Evolutionary conservation across 2,329 filamentous ascomycete genomes (phyloP), one percentile per base, ranked within the genome.

Genomic region (Neospermospora avenae): DNA sequence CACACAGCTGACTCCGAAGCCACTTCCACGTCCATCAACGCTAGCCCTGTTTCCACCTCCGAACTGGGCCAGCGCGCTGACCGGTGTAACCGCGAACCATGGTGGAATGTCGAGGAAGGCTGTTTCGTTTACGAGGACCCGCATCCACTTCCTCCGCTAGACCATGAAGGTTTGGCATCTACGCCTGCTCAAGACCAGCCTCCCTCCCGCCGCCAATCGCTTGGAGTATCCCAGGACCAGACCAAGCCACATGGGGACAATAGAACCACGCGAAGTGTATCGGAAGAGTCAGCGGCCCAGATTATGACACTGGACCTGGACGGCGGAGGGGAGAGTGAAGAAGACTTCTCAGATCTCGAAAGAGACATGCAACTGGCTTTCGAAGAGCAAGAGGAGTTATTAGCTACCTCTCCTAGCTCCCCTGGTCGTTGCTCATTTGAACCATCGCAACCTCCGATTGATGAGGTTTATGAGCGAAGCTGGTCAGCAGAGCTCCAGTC

Each of bases 401-500:
- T 46, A 42, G 45, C 45, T 60, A 46, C 53, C 14, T n/a, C 53
- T 53, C 44, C 42, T 44, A 55, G 48, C 39, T 61, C 46, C 24
- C 31, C 39, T 55, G 4, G 24, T 57, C 37, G 24, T 55, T 37
- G 35, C 55, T 22, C 41, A 35, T 24, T 34, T 58, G 31, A 54
- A 28, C 28, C 31, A 55, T 58, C 44, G 24, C 51, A 62, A 16
- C 34, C 41, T 58, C 49, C 16, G 34, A 61, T 61, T 58, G 24
- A 58, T 58, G 18, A 49, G 44, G 52, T 57, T 49, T 39, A 45
- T 62, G 46, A 57, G 24, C 52, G 46, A 55, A 18, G 56, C 55
- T 45, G 59, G 44, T 58, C 55, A 46, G 59, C 52, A 28, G 56
- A 59, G 45, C 55, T 62, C 25, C 35, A 51, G 49, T 16, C 35